These are phyloP conservation scores for Ananas comosus DNA, from an alignment of 176 grass and related monocot genomes.

Conservation along the genomic window DNA sequence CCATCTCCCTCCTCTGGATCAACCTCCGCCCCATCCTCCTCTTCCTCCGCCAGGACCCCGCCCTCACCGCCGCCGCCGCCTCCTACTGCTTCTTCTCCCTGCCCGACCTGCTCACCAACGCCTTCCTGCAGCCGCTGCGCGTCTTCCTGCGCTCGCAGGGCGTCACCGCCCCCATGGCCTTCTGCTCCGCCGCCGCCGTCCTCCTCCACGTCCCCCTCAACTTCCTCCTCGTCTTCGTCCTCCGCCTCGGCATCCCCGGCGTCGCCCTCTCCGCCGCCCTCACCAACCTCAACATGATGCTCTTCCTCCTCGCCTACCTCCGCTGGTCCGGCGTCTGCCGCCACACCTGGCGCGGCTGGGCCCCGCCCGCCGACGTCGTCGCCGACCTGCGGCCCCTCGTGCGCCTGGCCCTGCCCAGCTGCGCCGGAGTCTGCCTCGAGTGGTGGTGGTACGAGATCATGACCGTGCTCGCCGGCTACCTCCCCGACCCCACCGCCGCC, in stretches of 20 bases:
- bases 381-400: constrained; percentile 41
- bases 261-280: constrained; percentile 70
- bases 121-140: constrained; percentile 80
- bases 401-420: constrained; percentile 79
- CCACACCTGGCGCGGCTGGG: constrained; percentile 62
- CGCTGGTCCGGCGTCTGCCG: constrained; percentile 47
- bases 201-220: constrained; percentile 81
- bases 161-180: constrained; percentile 81
- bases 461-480: constrained; percentile 87
- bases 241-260: constrained; percentile 70
- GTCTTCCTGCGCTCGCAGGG: constrained; percentile 93
- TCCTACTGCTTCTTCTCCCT: constrained; percentile 63
- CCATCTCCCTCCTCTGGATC: constrained; percentile 86
- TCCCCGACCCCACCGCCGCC: constrained; percentile 61
- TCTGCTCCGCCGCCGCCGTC: constrained; percentile 74
- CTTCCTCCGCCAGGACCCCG: constrained; percentile 67
- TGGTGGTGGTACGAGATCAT: constrained; percentile 99
- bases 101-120: constrained; percentile 62
- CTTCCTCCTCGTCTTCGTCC: constrained; percentile 52
- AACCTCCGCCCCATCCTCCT: constrained; percentile 75
- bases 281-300: constrained; percentile 95
- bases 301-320: constrained; percentile 74
- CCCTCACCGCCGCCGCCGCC: constrained; percentile 68
- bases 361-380: constrained; percentile 28
- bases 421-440: constrained; percentile 88